A percentile compares a stretch with the other conserved stretches of the same genome.
These are phyloP conservation scores for Vanderwaltozyma yarrowii DNA, from an alignment of 805 yeast species.

Conservation along the genomic window DNA sequence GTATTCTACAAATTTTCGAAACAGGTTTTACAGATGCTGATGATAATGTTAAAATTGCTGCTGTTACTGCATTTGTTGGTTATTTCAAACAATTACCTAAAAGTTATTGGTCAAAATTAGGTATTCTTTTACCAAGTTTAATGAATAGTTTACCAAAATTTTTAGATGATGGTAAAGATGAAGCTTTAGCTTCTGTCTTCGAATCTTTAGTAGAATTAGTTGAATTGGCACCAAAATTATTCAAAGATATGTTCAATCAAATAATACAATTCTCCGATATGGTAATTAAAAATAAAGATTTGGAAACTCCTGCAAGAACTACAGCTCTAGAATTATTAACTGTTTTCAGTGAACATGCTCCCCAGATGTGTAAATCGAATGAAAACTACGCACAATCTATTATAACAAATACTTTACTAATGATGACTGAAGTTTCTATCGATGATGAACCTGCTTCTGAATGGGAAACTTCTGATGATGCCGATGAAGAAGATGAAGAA, in stretches of 20 bases:
- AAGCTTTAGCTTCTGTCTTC: constrained; percentile 76
- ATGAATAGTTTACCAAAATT: constrained; percentile 82
- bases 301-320: constrained; percentile 70
- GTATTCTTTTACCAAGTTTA: constrained; percentile 72
- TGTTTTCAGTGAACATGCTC: constrained; percentile 86
- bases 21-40: constrained; percentile 69
- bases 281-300: constrained; percentile 69
- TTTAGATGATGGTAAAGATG: constrained; percentile 66
- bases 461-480: constrained; percentile 75
- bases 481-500: constrained; percentile 73
- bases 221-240: constrained; percentile 89
- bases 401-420: constrained; percentile 60
- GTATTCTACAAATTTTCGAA: constrained; percentile 59
- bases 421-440: constrained; percentile 88
- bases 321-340: constrained; percentile 84
- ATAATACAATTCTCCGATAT: constrained; percentile 77
- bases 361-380: constrained; percentile 85
- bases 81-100: constrained; percentile 78
- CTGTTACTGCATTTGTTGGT: constrained; percentile 87
- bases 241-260: constrained; percentile 82
- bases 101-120: constrained; percentile 63
- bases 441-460: constrained; percentile 84
- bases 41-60: constrained; percentile 82
- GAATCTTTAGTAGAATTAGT: constrained; percentile 85
- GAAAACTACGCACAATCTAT: constrained; percentile 60